A percentile compares a stretch with the other conserved stretches of the same genome.
Evolutionary conservation across 2,329 filamentous ascomycete species (phyloP).

Genomic region (Venturia nashicola): DNA sequence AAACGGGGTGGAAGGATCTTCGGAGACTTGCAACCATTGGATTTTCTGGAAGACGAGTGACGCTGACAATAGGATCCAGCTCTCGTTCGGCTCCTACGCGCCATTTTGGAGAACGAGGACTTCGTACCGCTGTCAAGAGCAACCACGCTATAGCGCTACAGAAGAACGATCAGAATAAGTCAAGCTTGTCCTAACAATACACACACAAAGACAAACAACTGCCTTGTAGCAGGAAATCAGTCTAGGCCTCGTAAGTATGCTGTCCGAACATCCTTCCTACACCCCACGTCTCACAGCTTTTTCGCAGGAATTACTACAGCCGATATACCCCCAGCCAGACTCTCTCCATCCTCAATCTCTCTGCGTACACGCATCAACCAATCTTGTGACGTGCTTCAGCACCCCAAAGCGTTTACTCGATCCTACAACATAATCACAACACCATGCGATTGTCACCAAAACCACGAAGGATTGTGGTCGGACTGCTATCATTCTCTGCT

Average conservation of each 20-base stretch:
- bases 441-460: neutral
- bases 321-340: slow-evolving; percentile 1
- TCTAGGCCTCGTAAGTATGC: neutral
- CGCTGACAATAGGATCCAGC: neutral
- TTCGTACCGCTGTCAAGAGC: neutral
- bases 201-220: neutral
- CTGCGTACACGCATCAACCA: neutral
- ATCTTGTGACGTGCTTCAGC: slow-evolving; percentile 2
- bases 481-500: slow-evolving; percentile 16
- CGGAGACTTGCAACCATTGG: neutral
- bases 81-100: neutral
- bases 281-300: neutral
- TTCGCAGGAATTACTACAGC: neutral
- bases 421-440: neutral
- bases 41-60: neutral
- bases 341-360: neutral
- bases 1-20: neutral
- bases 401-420: neutral
- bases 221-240: neutral
- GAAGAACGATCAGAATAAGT: neutral
- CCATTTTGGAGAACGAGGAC: neutral
- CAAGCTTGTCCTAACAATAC: neutral
- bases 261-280: neutral
- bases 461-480: slow-evolving; percentile 13
- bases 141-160: neutral